Evolutionary conservation across 768 basidiomycete genomes (phyloP).

Genomic region (Lactarius vividus): DNA sequence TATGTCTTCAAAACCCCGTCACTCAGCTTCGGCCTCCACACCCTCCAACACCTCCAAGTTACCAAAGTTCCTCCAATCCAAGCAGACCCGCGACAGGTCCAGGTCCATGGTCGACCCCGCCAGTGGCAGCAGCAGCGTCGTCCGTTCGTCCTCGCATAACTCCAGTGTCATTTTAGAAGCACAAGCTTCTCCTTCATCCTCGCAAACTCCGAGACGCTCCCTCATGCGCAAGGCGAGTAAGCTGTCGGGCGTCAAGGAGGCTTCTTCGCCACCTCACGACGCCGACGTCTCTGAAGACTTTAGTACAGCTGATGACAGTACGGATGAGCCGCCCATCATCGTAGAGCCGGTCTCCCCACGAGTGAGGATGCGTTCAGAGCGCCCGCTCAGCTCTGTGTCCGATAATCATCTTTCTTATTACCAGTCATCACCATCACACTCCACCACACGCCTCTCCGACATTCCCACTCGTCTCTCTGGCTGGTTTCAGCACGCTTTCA

Average conservation of each 20-base stretch:
- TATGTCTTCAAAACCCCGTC: constrained; percentile 50
- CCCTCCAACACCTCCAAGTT: constrained; percentile 53
- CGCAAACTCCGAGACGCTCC: constrained; percentile 25
- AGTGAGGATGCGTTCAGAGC: constrained; percentile 53
- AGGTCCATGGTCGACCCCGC: constrained; percentile 48
- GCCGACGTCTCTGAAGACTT: constrained; percentile 33
- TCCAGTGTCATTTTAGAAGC: constrained; percentile 33
- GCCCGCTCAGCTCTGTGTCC: constrained; percentile 48
- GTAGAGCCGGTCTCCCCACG: constrained; percentile 61
- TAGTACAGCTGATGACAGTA: constrained; percentile 37
- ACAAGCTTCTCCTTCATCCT: constrained; percentile 12
- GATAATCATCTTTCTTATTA: constrained; percentile 47
- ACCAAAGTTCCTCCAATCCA: constrained; percentile 62
- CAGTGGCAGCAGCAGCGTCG: constrained; percentile 39
- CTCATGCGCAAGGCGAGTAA: constrained; percentile 25
- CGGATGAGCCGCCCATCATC: constrained; percentile 59
- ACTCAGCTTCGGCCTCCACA: constrained; percentile 42
- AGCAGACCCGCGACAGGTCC: constrained; percentile 58
- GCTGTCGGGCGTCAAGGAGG: constrained; percentile 27
- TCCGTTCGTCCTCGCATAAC: constrained; percentile 44
- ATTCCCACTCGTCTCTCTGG: constrained; percentile 74
- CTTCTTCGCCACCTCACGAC: constrained; percentile 30
- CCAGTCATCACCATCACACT: constrained; percentile 39
- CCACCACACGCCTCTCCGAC: constrained; percentile 56
- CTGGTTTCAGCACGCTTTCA: constrained; percentile 80